Percentiles rank a stretch among this genome's conserved stretches.
phyloP scores from a whole-genome alignment of 2,329 filamentous ascomycete genomes.

The Fusarium mexicanum region DNA sequence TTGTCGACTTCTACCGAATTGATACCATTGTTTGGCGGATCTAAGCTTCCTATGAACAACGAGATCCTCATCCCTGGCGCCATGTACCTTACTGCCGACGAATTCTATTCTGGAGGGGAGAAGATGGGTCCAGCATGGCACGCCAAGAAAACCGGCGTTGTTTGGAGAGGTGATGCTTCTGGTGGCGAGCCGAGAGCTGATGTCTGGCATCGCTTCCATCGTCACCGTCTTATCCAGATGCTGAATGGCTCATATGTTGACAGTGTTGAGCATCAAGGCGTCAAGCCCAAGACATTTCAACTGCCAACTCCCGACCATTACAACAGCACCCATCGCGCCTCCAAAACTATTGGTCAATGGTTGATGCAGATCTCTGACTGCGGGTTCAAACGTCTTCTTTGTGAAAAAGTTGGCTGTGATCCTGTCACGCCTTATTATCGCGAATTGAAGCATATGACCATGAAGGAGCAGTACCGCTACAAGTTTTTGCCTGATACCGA shows the following conservation, averaged over 20 bases:
- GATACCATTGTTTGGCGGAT: conserved; percentile 70
- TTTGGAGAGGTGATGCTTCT: conserved; percentile 74
- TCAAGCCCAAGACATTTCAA: conserved; percentile 58
- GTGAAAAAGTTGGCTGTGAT: conserved; percentile 50
- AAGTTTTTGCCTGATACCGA: conserved; percentile 78
- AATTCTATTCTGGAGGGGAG: conserved; percentile 66
- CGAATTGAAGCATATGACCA: conserved; percentile 48
- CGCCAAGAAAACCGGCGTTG: conserved; percentile 62
- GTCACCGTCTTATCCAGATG: conserved; percentile 77
- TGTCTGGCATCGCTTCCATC: conserved; percentile 75
- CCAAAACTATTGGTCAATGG: conserved; percentile 53
- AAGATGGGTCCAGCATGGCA: conserved; percentile 66
- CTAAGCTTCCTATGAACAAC: conserved; percentile 70
- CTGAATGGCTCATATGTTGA: conserved; percentile 69
- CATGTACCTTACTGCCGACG: conserved; percentile 70
- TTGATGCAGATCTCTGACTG: conserved; percentile 52
- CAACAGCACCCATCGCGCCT: conserved; percentile 50
- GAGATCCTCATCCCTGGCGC: conserved; percentile 72
- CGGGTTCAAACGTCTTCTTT: conserved; percentile 56
- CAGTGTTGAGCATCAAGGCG: conserved; percentile 54
- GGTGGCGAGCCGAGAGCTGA: conserved; percentile 63
- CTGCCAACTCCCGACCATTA: conserved; percentile 57
- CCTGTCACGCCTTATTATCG: conserved; percentile 52
- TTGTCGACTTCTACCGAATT: conserved; percentile 63
- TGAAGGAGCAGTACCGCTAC: conserved; percentile 61